Percentiles rank a stretch among this genome's conserved stretches.
These are phyloP conservation scores for Aspergillus pseudonomiae DNA, from an alignment of 2,329 filamentous ascomycete species.

Conservation along the genomic window DNA sequence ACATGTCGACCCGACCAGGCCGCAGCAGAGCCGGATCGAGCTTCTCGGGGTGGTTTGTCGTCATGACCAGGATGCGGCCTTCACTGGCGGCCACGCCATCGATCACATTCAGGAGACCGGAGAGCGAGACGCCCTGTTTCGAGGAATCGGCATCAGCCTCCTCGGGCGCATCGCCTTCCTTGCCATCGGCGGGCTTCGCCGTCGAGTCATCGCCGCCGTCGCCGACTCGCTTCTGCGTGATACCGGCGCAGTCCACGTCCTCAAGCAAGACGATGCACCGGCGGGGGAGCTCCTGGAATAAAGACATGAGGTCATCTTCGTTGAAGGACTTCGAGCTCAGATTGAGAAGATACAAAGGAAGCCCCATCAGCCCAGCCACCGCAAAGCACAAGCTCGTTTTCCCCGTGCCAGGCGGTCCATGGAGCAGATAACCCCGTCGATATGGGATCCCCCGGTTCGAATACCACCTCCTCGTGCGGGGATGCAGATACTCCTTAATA, in stretches of 20 bases:
- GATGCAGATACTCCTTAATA: conserved; percentile 60
- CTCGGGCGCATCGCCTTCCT: conserved; percentile 21
- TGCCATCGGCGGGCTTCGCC: conserved; percentile 22
- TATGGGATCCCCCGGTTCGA: conserved; percentile 81
- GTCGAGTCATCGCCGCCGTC: conserved; percentile 15
- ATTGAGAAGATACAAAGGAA: conserved; percentile 73
- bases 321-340: conserved; percentile 64
- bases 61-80: conserved; percentile 74
- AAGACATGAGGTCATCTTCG: conserved; percentile 65
- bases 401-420: conserved; percentile 79
- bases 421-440: conserved; percentile 77
- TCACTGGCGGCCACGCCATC: conserved; percentile 72
- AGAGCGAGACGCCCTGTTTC: conserved; percentile 61
- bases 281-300: conserved; percentile 69
- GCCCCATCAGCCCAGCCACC: conserved; percentile 68
- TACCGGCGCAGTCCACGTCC: conserved; percentile 73
- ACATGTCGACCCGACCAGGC: conserved; percentile 68
- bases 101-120: conserved; percentile 69
- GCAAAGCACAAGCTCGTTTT: conserved; percentile 75
- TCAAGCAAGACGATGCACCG: conserved; percentile 75
- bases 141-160: conserved; percentile 12
- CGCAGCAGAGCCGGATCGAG: conserved; percentile 67
- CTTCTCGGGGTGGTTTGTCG: conserved; percentile 67
- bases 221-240: conserved; percentile 61
- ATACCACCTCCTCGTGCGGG: conserved; percentile 69